phyloP scores from a whole-genome alignment of 768 basidiomycete species.

The Bullera alba region DNA sequence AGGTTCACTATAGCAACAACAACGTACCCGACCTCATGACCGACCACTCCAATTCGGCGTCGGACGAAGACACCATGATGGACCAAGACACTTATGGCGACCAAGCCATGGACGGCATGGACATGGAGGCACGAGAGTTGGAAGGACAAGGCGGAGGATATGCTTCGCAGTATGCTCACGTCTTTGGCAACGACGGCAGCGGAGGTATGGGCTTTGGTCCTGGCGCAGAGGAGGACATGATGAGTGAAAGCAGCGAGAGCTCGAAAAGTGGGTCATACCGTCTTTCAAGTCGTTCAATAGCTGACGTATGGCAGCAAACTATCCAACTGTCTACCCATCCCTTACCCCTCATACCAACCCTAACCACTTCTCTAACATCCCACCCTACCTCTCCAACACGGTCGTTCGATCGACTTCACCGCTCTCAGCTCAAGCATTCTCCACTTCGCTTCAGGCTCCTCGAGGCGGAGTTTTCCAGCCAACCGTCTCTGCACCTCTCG shows the following conservation, averaged over 20 bases:
- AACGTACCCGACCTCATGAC: constrained; percentile 28
- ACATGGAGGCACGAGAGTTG: background rate
- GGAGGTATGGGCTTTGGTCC: constrained; percentile 39
- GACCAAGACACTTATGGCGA: constrained; percentile 22
- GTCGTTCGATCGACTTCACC: constrained; percentile 17
- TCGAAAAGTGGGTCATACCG: background rate
- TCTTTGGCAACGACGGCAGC: constrained; percentile 16
- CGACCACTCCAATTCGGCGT: constrained; percentile 33
- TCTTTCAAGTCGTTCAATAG: background rate
- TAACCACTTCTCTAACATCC: constrained; percentile 33
- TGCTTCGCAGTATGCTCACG: constrained; percentile 5
- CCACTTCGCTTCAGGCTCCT: constrained; percentile 27
- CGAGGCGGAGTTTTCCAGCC: constrained; percentile 31
- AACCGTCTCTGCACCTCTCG: constrained; percentile 14
- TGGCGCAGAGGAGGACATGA: constrained; percentile 35
- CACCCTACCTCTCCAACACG: constrained; percentile 3
- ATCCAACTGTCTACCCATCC: constrained; percentile 15
- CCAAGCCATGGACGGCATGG: constrained; percentile 19
- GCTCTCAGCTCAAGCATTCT: constrained; percentile 33
- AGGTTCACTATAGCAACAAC: constrained; percentile 7
- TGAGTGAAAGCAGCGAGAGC: constrained; percentile 4
- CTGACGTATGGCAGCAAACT: background rate
- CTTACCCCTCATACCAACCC: constrained; percentile 36
- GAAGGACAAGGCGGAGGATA: constrained; percentile 5
- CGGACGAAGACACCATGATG: constrained; percentile 34